Base-by-base conservation (phyloP, 2,329 filamentous ascomycete genomes). In the Neofusicoccum sp. region DNA sequence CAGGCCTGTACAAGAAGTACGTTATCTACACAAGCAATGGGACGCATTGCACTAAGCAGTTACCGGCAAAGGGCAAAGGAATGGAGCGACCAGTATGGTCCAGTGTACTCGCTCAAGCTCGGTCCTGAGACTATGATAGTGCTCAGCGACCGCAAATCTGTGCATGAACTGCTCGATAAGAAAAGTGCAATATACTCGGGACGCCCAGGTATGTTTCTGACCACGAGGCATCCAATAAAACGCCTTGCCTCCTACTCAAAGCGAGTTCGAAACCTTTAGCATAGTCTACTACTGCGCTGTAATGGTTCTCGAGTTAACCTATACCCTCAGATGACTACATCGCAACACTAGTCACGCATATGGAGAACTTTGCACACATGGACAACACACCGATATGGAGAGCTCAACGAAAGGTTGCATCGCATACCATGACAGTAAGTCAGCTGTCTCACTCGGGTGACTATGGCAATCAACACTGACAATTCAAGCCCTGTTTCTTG, bases 81-180 rank as follows among this genome's bases (percentile, higher is more conserved):
- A 70, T 79, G 77, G 76, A 73, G 78, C 0, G 68, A 72, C 24
- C 58, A 68, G 20, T 80, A 79, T 61, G 79, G 79, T 12, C 70
- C 70, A 0, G 68, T 81, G 11, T 80, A 70, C 62, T 71, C 70
- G 0, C 67, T 79, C 49, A 81, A 80, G 63, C 65, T 80, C 8
- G 77, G 78, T 4, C 68, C 71, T 1, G 72, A 68, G 7, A 80
- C 73, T 0, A 69, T 72, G 11, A 71, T 78, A 1, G 76, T 82
- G 4, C 62, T 82, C 26, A 78, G 71, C 3, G 71, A 75, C 43
- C 73, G 74, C 4, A 65, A 68, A 1, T 64, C 78, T 2, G 68
- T 80, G 31, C 76, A 79, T 60, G 71, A 79, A 54, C 71, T 80
- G 2, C 58, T 82, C n/a, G 80, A 81, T 65, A 79, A 79, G 66